Evolutionary conservation across 805 yeast genomes (phyloP).

Genomic region (Pichia phayaonensis): DNA sequence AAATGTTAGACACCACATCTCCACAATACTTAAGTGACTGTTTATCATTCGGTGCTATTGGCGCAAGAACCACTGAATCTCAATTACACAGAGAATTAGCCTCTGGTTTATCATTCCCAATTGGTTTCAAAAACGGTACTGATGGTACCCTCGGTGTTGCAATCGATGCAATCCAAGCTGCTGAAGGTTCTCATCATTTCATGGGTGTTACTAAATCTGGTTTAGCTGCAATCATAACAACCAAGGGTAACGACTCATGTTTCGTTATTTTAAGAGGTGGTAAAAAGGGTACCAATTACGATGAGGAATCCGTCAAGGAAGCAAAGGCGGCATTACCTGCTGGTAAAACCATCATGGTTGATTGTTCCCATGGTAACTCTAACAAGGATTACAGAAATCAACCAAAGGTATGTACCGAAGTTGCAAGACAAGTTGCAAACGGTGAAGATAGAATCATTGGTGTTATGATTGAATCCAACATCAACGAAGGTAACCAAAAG

Average conservation of each 20-base stretch:
- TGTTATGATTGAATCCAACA: conserved; percentile 91
- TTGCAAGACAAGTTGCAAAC: conserved; percentile 69
- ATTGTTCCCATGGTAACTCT: conserved; percentile 97
- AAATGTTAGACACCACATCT: conserved; percentile 96
- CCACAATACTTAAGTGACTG: conserved; percentile 93
- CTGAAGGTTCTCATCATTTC: conserved; percentile 88
- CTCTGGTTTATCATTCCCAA: conserved; percentile 96
- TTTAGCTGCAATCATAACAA: conserved; percentile 90
- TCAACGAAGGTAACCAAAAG: conserved; percentile 85
- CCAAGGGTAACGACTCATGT: conserved; percentile 91
- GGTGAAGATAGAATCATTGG: conserved; percentile 85
- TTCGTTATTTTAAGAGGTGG: conserved; percentile 96
- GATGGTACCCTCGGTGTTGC: conserved; percentile 93
- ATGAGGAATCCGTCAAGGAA: conserved; percentile 63
- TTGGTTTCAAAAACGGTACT: conserved; percentile 97
- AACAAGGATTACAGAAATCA: conserved; percentile 91
- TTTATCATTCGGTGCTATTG: conserved; percentile 93
- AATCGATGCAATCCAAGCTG: conserved; percentile 88
- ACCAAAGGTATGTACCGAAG: conserved; percentile 80
- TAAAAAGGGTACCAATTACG: conserved; percentile 88
- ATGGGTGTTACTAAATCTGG: conserved; percentile 97
- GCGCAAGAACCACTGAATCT: conserved; percentile 98
- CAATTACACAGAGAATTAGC: conserved; percentile 97
- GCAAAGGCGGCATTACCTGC: conserved; percentile 55
- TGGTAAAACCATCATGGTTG: conserved; percentile 72